These are phyloP conservation scores for Suillus tomentosus DNA, from an alignment of 768 basidiomycete species.

Conservation along the genomic window DNA sequence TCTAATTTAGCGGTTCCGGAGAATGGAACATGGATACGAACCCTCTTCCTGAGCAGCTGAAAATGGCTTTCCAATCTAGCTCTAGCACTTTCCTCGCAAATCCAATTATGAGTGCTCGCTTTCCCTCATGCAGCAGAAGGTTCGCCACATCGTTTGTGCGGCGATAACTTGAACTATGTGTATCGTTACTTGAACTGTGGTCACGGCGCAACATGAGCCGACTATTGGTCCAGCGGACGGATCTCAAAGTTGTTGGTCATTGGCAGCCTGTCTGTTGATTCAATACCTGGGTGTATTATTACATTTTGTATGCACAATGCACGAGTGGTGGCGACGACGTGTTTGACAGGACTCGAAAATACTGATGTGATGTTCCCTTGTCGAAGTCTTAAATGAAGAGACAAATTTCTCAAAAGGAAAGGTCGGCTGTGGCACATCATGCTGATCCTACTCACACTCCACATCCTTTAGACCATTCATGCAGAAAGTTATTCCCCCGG, in stretches of 20 bases:
- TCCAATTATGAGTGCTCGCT: background rate
- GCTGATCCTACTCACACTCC: slow-evolving; percentile 1
- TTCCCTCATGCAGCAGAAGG: slow-evolving; percentile 1
- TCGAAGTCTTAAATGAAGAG: background rate
- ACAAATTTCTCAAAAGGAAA: background rate
- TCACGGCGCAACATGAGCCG: background rate
- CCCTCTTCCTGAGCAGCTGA: background rate
- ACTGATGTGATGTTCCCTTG: background rate
- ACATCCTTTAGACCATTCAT: background rate
- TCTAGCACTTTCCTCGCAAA: background rate
- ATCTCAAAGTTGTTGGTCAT: background rate
- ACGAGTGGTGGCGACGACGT: background rate
- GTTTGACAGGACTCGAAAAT: background rate
- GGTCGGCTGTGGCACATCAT: background rate
- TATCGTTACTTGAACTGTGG: background rate
- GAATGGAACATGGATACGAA: background rate
- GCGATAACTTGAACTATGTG: background rate
- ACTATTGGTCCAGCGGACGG: background rate
- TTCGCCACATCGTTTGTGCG: background rate
- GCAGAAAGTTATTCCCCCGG: background rate
- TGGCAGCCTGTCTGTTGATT: background rate
- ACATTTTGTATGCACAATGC: background rate
- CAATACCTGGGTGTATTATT: background rate
- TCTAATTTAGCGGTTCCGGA: background rate
- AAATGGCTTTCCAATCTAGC: background rate